Base-by-base conservation (phyloP, 805 yeast genomes). In the Lipomyces yamanashiensis region DNA sequence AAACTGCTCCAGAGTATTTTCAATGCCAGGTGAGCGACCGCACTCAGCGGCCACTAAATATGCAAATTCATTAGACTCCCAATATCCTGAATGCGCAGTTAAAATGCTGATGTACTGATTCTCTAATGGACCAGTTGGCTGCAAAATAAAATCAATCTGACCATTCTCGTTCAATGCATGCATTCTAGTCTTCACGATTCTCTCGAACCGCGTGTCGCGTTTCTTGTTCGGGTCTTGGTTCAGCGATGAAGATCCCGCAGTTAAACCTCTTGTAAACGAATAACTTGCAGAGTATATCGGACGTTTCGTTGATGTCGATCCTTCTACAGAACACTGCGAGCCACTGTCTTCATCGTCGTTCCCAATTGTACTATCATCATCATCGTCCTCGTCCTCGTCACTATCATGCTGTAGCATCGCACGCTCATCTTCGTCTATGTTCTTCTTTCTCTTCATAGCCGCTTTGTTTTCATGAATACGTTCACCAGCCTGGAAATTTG, bases 81-180 rank as follows among this genome's bases (percentile, higher is more conserved):
- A 90, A 76, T 93, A 93, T 39, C 92, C 86, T 2, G 90, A 87
- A 76, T 93, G 99, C 0, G 98, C 95, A 55, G 89, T 89, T 8
- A 93, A 79, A 17, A 96, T 92, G 33, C 90, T 84, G 13, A 93
- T 80, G 51, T 92, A 78, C 61, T 95, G 92, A 55, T 90, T 84
- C 67, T 91, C 96, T 67, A 92, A 82, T 17, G 87, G 80, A 71
- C 85, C 85, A 0, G 74, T 66, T 1, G 80, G 79, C 1, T 89
- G 88, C 45, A 93, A 76, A 2, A 87, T 80, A 77, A 88, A 92
- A 75, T 93, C 99, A 0, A 95, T 79, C 70, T 97, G 84, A 0
- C 97, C 98, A 41, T 85, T 84, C 56, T 84, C 84, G 70, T 95
- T 93, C 61, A 91, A 78, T 15, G 76, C 71, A 1, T 77, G 72